Percentiles rank a stretch among this genome's conserved stretches.
Evolutionary conservation across 1,284 basidiomycete species (phyloP).

Genomic region (Marasmius tenuissimus): DNA sequence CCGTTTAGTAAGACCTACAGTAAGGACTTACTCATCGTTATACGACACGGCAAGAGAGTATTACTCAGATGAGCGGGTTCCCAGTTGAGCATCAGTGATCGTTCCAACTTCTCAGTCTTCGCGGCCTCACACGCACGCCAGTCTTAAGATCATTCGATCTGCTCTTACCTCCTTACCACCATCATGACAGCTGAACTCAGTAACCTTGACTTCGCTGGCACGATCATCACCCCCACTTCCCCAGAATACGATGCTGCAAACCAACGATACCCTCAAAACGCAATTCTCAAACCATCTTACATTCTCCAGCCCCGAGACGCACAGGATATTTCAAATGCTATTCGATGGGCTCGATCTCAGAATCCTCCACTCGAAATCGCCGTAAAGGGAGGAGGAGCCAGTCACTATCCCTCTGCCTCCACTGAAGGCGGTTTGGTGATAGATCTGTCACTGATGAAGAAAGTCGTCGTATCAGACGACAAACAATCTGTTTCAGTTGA

Average conservation of each 20-base stretch:
- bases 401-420: constrained; percentile 1
- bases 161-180: too few species aligned
- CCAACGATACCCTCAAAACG: not conserved
- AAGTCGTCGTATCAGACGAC: not conserved
- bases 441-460: constrained; percentile 1
- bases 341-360: not conserved
- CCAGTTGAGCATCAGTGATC: too few species aligned
- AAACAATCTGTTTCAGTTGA: constrained; percentile 15
- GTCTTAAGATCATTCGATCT: too few species aligned
- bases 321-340: not conserved
- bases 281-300: not conserved
- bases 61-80: too few species aligned
- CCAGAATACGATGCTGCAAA: not conserved
- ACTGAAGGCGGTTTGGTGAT: constrained; percentile 1
- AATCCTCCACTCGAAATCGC: constrained; percentile 9
- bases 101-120: too few species aligned
- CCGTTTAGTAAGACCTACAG: too few species aligned
- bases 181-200: too few species aligned
- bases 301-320: not conserved
- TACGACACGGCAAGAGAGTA: too few species aligned
- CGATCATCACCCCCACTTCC: not conserved
- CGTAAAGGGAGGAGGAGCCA: constrained; percentile 8
- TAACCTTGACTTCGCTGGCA: not conserved
- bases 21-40: too few species aligned
- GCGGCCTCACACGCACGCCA: too few species aligned